Conservation (phyloP, 176 grass and related monocot species). For the Ensete ventricosum region DNA sequence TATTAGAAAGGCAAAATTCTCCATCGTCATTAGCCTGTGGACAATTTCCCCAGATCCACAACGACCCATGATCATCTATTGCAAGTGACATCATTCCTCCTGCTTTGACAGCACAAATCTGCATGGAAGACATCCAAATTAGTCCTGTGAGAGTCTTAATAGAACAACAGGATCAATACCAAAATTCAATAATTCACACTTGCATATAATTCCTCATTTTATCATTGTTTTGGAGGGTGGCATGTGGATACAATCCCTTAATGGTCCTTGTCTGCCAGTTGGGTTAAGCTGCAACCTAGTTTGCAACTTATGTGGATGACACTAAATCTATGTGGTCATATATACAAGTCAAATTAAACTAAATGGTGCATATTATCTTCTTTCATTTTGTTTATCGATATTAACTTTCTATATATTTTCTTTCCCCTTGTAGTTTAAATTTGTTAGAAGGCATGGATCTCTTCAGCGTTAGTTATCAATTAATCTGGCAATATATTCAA, state of each 20-base stretch:
- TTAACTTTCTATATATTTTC: background rate
- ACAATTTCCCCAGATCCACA: constrained; percentile 95
- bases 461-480: background rate
- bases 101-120: constrained; percentile 79
- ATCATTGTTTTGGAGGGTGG: background rate
- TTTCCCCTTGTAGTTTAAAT: background rate
- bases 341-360: background rate
- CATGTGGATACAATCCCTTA: background rate
- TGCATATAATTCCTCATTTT: background rate
- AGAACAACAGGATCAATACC: background rate
- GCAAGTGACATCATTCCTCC: constrained; percentile 99
- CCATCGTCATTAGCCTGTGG: constrained; percentile 57
- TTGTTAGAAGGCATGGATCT: background rate
- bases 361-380: background rate
- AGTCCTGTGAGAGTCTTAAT: background rate
- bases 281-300: too few species aligned
- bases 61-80: constrained; percentile 77
- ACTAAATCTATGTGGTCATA: too few species aligned
- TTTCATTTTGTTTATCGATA: background rate
- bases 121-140: constrained; percentile 8
- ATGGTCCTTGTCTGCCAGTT: too few species aligned
- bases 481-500: too few species aligned
- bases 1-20: constrained; percentile 44
- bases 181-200: background rate
- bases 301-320: too few species aligned